Conservation (phyloP, 441 rosid genomes). For the Erysimum pusillum region DNA sequence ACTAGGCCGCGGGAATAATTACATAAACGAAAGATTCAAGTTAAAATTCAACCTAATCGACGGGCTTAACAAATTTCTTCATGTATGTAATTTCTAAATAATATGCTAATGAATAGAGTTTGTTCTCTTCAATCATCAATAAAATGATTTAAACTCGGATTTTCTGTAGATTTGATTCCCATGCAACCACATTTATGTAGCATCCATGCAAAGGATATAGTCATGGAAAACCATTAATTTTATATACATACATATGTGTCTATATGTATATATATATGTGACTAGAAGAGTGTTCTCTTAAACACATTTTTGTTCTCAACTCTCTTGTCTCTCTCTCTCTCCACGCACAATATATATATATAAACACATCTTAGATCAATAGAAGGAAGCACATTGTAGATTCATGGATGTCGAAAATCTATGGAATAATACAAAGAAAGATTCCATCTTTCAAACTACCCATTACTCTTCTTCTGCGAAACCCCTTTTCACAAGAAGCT, state of each 20-base stretch:
- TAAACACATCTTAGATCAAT: background rate
- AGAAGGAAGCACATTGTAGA: background rate
- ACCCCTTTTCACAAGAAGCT: no score
- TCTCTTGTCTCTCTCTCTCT: background rate
- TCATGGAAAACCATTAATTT: background rate
- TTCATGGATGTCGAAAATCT: constrained; percentile 14
- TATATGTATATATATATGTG: no score
- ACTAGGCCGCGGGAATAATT: background rate
- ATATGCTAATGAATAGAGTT: background rate
- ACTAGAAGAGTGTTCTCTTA: no score
- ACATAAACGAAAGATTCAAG: background rate
- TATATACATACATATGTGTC: no score
- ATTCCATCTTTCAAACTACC: background rate
- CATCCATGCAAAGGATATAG: constrained; percentile 10
- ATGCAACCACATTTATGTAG: background rate
- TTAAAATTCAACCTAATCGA: background rate
- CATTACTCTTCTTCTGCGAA: background rate
- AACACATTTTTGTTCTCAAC: background rate
- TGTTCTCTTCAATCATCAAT: background rate
- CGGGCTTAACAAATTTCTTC: background rate
- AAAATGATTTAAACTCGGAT: background rate
- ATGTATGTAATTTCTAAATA: background rate
- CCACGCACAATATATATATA: background rate
- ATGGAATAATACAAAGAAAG: constrained; percentile 13
- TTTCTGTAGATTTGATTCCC: background rate